Evolutionary conservation across 305 asterid species (phyloP).

Genomic region (Solanum hybrid): DNA sequence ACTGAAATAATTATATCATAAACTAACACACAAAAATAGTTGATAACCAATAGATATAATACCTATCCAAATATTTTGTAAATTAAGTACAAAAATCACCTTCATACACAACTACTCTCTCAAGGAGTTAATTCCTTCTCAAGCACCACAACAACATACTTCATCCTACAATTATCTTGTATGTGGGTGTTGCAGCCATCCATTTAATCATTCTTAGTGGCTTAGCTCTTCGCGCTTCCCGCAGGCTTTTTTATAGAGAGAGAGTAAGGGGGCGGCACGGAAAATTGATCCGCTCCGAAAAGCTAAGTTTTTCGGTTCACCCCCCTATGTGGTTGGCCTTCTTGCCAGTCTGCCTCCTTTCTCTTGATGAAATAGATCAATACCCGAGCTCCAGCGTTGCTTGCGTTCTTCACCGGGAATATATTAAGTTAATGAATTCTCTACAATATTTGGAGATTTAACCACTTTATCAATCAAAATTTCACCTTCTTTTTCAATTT

Average conservation of each 20-base stretch:
- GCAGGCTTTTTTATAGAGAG: neutral
- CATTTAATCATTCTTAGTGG: neutral
- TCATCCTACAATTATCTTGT: neutral
- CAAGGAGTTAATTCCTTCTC: neutral
- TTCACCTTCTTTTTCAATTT: neutral
- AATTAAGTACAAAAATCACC: neutral
- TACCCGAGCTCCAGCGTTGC: too few species aligned
- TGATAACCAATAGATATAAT: neutral
- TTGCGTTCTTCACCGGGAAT: too few species aligned
- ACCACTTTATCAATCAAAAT: neutral
- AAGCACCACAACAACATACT: neutral
- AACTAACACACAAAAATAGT: neutral
- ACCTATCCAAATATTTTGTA: neutral
- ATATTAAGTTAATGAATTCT: too few species aligned
- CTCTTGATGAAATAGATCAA: neutral
- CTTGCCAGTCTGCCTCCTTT: too few species aligned
- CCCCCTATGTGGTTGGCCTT: too few species aligned
- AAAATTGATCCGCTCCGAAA: too few species aligned
- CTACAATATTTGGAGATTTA: neutral
- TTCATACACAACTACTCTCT: neutral
- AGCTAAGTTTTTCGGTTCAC: too few species aligned
- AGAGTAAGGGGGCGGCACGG: too few species aligned
- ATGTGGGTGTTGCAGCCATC: neutral
- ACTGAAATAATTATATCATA: neutral
- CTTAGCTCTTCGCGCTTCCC: neutral